These are phyloP conservation scores for Brassica incana DNA, from an alignment of 345 rosid species.

Conservation along the genomic window DNA sequence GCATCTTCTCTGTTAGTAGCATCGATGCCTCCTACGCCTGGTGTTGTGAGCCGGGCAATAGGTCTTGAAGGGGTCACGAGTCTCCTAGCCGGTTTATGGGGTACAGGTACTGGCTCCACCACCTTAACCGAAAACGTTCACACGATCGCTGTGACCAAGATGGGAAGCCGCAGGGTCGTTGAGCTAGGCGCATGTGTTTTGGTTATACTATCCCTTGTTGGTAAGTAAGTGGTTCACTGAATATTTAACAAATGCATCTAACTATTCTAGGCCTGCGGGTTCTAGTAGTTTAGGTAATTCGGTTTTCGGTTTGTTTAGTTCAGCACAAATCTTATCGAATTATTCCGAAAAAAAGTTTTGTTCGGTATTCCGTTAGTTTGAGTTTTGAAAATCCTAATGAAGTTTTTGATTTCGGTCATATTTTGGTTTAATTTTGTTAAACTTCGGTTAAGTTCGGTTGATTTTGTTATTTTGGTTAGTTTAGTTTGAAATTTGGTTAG, in stretches of 20 bases:
- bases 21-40: slow-evolving; percentile 89
- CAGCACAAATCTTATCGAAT: neutral
- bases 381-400: neutral
- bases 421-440: neutral
- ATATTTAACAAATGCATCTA: slow-evolving; percentile 1
- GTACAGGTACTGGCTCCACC: slow-evolving; percentile 94
- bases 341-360: neutral
- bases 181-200: slow-evolving; percentile 82
- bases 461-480: too few relatives aligned
- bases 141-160: slow-evolving; percentile 94
- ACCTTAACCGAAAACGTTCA: slow-evolving; percentile 96
- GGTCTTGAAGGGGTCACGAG: slow-evolving; percentile 95
- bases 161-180: slow-evolving; percentile 96
- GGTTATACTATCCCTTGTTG: slow-evolving; percentile 78
- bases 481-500: neutral
- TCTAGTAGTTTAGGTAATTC: neutral
- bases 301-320: neutral
- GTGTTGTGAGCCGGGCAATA: slow-evolving; percentile 88
- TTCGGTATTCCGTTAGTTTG: neutral
- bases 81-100: slow-evolving; percentile 97
- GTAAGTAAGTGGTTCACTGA: slow-evolving; percentile 58
- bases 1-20: slow-evolving; percentile 89
- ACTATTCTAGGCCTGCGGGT: neutral
- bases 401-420: neutral
- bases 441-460: neutral